phyloP scores from a whole-genome alignment of 1,139 yeast species.

The Suhomyces wounanorum region DNA sequence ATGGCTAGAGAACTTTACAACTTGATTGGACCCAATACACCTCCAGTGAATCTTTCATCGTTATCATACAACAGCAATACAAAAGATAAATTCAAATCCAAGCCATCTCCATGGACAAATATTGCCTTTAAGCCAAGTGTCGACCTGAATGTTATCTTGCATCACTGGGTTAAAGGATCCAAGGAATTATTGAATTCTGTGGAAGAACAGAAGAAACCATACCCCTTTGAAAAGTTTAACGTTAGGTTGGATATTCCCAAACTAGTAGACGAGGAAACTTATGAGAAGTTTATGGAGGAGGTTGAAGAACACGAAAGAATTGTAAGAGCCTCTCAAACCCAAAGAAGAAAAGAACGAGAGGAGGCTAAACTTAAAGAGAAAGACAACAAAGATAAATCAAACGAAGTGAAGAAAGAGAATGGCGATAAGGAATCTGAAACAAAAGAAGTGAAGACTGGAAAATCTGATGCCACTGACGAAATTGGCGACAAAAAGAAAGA shows the following conservation, averaged over 20 bases:
- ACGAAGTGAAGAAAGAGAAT: slow-evolving; percentile 12
- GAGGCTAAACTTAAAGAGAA: slow-evolving; percentile 17
- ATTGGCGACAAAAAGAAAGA: slow-evolving; percentile 5
- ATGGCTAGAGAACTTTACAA: slow-evolving; percentile 90
- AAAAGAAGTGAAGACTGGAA: slow-evolving; percentile 7
- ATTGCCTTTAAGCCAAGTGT: slow-evolving; percentile 59
- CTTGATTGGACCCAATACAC: slow-evolving; percentile 87
- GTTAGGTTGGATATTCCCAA: slow-evolving; percentile 69
- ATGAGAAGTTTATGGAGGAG: slow-evolving; percentile 48
- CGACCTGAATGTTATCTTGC: slow-evolving; percentile 51
- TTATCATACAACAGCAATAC: slow-evolving; percentile 48
- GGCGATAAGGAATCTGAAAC: slow-evolving; percentile 4
- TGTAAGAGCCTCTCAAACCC: slow-evolving; percentile 18
- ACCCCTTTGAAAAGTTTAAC: slow-evolving; percentile 76
- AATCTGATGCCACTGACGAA: slow-evolving; percentile 6
- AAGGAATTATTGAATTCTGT: slow-evolving; percentile 48
- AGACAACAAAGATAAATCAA: slow-evolving; percentile 16
- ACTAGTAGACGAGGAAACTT: slow-evolving; percentile 67
- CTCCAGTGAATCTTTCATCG: slow-evolving; percentile 65
- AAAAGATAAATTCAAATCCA: slow-evolving; percentile 67
- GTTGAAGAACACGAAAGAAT: slow-evolving; percentile 34
- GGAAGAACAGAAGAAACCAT: slow-evolving; percentile 51
- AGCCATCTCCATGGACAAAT: slow-evolving; percentile 82
- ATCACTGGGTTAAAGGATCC: slow-evolving; percentile 89
- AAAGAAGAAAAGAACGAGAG: slow-evolving; percentile 27